These are phyloP conservation scores for Eremothecium coryli DNA, from an alignment of 1,139 yeast genomes.

Conservation along the genomic window DNA sequence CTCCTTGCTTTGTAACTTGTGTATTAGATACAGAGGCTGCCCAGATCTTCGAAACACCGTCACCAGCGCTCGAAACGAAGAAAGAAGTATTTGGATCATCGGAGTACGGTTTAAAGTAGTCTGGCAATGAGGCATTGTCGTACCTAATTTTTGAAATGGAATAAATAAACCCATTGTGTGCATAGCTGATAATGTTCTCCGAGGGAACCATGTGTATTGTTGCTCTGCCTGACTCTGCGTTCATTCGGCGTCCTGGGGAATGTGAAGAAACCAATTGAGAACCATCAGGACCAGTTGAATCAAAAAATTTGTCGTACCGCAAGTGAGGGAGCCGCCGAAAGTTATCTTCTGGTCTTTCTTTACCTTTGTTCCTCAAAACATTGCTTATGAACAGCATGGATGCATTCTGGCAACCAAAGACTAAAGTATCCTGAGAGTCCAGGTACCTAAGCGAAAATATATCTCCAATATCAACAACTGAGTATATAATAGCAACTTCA, in stretches of 20 bases:
- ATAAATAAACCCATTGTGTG: conserved; percentile 87
- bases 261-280: background rate
- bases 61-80: conserved; percentile 76
- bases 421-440: conserved; percentile 49
- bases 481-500: conserved; percentile 64
- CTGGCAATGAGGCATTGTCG: conserved; percentile 3
- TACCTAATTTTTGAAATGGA: conserved; percentile 41
- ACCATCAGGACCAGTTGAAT: conserved; percentile 82
- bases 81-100: conserved; percentile 29
- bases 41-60: conserved; percentile 81
- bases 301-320: conserved; percentile 81
- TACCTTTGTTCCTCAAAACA: conserved; percentile 15
- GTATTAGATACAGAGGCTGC: conserved; percentile 23
- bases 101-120: conserved; percentile 4
- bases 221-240: conserved; percentile 1
- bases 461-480: conserved; percentile 85
- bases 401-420: conserved; percentile 89
- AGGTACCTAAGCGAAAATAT: conserved; percentile 77
- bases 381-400: conserved; percentile 62
- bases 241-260: background rate
- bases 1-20: conserved; percentile 10
- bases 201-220: conserved; percentile 54
- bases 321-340: conserved; percentile 54
- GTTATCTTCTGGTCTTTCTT: conserved; percentile 8
- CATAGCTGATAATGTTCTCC: conserved; percentile 61